These are phyloP conservation scores for Globisporangium paroecandrum DNA, from an alignment of 352 stramenopile species.

Conservation along the genomic window DNA sequence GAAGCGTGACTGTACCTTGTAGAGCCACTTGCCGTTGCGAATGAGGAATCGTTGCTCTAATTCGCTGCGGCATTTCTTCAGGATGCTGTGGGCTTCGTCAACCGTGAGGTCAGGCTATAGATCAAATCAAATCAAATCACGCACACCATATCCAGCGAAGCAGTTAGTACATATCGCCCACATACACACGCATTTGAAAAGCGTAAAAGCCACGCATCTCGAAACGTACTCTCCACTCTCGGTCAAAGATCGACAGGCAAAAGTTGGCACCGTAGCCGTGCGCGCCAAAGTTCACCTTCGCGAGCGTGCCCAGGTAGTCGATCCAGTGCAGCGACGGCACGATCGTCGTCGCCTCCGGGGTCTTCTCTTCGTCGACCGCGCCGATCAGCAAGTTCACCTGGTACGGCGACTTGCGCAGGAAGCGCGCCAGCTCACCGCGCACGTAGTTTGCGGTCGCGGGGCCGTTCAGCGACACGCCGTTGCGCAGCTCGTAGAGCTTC, in stretches of 20 bases:
- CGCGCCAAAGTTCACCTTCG: conserved; percentile 83
- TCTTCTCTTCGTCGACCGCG: conserved; percentile 49
- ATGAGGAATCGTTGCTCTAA: conserved; percentile 85
- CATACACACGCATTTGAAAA: conserved; percentile 2
- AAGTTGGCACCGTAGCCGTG: conserved; percentile 86
- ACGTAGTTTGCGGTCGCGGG: conserved; percentile 83
- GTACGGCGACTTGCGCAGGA: conserved; percentile 80
- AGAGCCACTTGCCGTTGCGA: conserved; percentile 84
- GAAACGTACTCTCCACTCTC: conserved; percentile 71
- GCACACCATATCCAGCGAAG: neutral
- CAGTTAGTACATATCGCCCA: neutral
- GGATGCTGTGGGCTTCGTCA: conserved; percentile 64
- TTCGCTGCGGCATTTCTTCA: conserved; percentile 79
- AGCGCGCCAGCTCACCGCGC: conserved; percentile 72
- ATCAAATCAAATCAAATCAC: neutral
- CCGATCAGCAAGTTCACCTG: conserved; percentile 85
- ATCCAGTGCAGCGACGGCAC: conserved; percentile 86
- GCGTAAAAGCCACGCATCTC: neutral
- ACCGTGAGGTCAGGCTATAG: conserved; percentile 68
- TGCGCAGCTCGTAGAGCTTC: conserved; percentile 89
- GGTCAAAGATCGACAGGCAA: conserved; percentile 84
- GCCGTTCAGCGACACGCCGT: conserved; percentile 81
- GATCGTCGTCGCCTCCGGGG: conserved; percentile 19
- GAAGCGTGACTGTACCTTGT: conserved; percentile 38
- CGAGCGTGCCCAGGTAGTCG: conserved; percentile 84